A percentile compares a stretch with the other conserved stretches of the same genome.
Conservation (phyloP, 768 basidiomycete species). For the Strobilomyces dryophilus region DNA sequence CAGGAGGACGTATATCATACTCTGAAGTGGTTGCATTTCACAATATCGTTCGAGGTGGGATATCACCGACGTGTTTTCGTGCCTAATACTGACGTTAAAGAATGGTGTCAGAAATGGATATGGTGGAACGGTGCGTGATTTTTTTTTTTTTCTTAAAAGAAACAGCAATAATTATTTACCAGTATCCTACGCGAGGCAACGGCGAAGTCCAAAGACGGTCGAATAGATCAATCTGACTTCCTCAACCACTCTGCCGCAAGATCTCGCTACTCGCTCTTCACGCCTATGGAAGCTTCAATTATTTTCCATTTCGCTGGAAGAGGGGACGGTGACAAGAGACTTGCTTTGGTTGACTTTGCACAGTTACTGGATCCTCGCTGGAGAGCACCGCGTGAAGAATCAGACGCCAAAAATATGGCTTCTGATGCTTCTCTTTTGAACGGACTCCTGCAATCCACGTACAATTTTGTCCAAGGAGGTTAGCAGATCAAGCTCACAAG, state of each 20-base stretch:
- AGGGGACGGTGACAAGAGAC: constrained; percentile 61
- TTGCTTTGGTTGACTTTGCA: constrained; percentile 87
- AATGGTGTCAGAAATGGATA: constrained; percentile 74
- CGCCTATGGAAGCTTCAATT: constrained; percentile 97
- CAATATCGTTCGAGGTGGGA: constrained; percentile 85
- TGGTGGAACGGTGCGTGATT: constrained; percentile 70
- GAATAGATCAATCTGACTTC: constrained; percentile 95
- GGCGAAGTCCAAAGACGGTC: constrained; percentile 87
- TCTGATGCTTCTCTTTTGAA: constrained; percentile 45
- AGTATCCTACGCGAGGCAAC: constrained; percentile 90
- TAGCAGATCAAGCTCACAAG: constrained; percentile 10
- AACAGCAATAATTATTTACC: not conserved
- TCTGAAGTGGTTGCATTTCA: constrained; percentile 97
- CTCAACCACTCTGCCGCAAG: constrained; percentile 80
- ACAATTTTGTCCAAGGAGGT: constrained; percentile 89
- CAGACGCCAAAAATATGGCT: constrained; percentile 31
- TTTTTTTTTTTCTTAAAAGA: not conserved
- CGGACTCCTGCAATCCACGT: constrained; percentile 63
- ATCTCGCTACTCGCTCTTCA: constrained; percentile 92
- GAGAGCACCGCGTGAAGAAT: constrained; percentile 63
- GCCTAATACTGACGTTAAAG: constrained; percentile 3
- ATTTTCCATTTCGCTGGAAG: constrained; percentile 97
- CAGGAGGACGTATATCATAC: constrained; percentile 89
- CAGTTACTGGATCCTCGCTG: constrained; percentile 90
- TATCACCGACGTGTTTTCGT: constrained; percentile 4